Evolutionary conservation across 371 early-diverging fungal species (phyloP).

Genomic region (Actinomortierella ambigua): DNA sequence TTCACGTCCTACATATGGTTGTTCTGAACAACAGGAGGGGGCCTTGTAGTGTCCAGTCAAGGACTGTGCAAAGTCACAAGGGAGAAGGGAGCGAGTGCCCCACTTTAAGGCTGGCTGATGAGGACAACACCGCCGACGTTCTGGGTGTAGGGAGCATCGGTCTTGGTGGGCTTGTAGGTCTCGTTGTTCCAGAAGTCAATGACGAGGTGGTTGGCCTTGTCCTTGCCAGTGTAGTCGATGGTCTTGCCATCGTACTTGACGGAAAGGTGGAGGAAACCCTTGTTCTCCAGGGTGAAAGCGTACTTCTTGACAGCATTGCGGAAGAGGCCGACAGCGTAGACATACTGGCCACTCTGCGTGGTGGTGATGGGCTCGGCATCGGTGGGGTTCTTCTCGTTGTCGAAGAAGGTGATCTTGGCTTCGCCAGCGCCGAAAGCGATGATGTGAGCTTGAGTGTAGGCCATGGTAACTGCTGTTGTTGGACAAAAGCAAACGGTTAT

Average conservation of each 20-base stretch:
- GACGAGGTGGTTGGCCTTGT: neutral
- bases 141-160: neutral
- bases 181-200: neutral
- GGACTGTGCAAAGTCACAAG: no score
- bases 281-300: constrained; percentile 1
- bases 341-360: neutral
- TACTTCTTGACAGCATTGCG: constrained; percentile 3
- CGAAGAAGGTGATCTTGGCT: neutral
- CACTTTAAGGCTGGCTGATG: neutral
- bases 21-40: no score
- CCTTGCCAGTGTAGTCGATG: neutral
- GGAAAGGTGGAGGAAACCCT: neutral
- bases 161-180: neutral
- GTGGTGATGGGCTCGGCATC: neutral
- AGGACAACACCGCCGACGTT: neutral
- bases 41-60: no score
- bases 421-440: neutral
- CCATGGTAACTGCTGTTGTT: neutral
- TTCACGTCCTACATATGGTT: no score
- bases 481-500: no score
- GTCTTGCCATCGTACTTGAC: neutral
- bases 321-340: neutral
- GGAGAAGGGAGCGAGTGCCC: no score
- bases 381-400: constrained; percentile 3
- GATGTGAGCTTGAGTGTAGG: neutral